A percentile compares a stretch with the other conserved stretches of the same genome.
Conservation (phyloP, 352 stramenopile species). For the Globisporangium lucens region DNA sequence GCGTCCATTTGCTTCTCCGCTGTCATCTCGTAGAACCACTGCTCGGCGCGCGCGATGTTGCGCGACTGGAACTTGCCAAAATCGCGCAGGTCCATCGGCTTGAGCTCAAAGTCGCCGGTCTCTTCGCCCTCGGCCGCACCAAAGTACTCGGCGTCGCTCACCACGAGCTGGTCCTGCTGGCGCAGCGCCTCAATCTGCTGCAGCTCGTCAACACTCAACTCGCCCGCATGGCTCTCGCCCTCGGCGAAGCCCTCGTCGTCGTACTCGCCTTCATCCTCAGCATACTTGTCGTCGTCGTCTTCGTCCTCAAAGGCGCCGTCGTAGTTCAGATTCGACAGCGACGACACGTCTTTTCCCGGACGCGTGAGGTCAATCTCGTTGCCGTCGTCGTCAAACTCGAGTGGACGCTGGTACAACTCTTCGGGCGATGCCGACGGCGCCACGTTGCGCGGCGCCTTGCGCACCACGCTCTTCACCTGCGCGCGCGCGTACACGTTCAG, state of each 20-base stretch:
- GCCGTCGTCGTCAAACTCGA: conserved; percentile 76
- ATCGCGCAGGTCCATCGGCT: conserved; percentile 55
- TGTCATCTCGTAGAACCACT: conserved; percentile 63
- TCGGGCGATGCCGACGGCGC: conserved; percentile 29
- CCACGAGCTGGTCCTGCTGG: conserved; percentile 28
- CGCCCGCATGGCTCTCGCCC: conserved; percentile 23
- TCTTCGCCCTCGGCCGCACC: conserved; percentile 34
- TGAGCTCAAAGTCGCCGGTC: conserved; percentile 42
- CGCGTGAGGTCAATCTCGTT: conserved; percentile 69
- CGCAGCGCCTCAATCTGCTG: conserved; percentile 35
- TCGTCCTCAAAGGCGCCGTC: conserved; percentile 60
- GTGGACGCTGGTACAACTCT: conserved; percentile 59
- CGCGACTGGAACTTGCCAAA: conserved; percentile 71
- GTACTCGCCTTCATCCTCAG: conserved; percentile 27
- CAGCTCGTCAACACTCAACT: conserved; percentile 35
- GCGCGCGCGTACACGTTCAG: conserved; percentile 80
- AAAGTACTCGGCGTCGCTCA: conserved; percentile 27
- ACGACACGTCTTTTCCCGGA: conserved; percentile 57
- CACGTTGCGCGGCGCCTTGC: conserved; percentile 63
- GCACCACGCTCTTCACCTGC: conserved; percentile 64
- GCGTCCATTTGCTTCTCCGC: conserved; percentile 31
- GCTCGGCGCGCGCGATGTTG: conserved; percentile 65
- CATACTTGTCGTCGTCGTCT: conserved; percentile 41
- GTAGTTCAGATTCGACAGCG: conserved; percentile 64
- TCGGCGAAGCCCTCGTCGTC: conserved; percentile 37